Conservation (phyloP, 306 rosid species). For the Cucumis hystrix region DNA sequence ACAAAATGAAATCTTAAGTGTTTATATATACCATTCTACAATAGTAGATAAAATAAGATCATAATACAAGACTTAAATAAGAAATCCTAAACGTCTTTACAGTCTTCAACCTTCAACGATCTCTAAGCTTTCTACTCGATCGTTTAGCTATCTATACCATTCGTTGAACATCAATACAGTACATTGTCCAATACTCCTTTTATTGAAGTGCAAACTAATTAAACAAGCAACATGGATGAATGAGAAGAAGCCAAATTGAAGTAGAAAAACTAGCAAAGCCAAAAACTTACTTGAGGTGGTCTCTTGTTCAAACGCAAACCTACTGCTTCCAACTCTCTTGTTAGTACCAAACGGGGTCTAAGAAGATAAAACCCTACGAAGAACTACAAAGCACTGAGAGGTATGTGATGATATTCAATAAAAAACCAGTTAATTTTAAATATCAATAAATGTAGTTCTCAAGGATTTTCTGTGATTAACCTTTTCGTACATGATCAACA, state of each 20-base stretch:
- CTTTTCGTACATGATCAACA: background rate
- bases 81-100: too few relatives aligned
- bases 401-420: background rate
- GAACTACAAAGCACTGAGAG: background rate
- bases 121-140: too few relatives aligned
- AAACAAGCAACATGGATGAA: background rate
- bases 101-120: too few relatives aligned
- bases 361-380: background rate
- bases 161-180: too few relatives aligned
- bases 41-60: too few relatives aligned
- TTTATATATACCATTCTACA: too few relatives aligned
- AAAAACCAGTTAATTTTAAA: background rate
- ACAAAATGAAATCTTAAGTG: too few relatives aligned
- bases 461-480: background rate
- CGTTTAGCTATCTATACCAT: too few relatives aligned
- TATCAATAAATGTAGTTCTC: background rate
- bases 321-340: constrained; percentile 96
- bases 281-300: constrained; percentile 75
- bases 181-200: too few relatives aligned
- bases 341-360: constrained; percentile 14
- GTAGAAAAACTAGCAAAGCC: background rate
- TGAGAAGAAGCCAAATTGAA: background rate
- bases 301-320: constrained; percentile 92
- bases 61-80: too few relatives aligned
- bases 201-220: background rate